Percentiles rank a stretch among this genome's conserved stretches.
phyloP scores from a whole-genome alignment of 177 flowering plant species.

The Vitis hybrid region DNA sequence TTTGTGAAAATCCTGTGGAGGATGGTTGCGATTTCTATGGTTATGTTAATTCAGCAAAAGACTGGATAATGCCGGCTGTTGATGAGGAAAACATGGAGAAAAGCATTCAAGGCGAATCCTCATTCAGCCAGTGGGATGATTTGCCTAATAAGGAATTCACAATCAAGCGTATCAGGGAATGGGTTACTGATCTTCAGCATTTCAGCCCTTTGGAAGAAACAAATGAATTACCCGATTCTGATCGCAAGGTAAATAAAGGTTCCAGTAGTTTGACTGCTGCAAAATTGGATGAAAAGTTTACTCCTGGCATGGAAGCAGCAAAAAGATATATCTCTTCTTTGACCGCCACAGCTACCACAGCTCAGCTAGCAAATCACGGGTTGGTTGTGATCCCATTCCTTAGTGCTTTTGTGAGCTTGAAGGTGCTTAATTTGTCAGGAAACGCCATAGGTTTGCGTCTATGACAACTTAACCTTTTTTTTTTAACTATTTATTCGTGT shows the following conservation, averaged over 20 bases:
- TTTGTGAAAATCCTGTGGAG: constrained; percentile 28
- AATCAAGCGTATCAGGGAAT: constrained; percentile 75
- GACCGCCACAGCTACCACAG: constrained; percentile 62
- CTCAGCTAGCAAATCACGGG: constrained; percentile 87
- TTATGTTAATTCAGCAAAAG: constrained; percentile 48
- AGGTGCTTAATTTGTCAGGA: constrained; percentile 84
- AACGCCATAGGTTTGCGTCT: constrained; percentile 76
- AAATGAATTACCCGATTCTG: constrained; percentile 29
- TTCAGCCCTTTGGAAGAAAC: constrained; percentile 49
- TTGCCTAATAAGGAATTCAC: constrained; percentile 55
- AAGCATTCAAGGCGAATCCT: constrained; percentile 34
- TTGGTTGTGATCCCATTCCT: constrained; percentile 82
- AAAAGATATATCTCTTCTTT: constrained; percentile 76
- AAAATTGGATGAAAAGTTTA: constrained; percentile 45
- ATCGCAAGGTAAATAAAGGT: constrained; percentile 28
- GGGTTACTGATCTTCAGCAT: constrained; percentile 76
- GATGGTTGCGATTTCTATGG: constrained; percentile 45
- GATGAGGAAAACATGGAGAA: constrained; percentile 33
- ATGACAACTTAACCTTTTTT: background rate
- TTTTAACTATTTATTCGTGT: background rate
- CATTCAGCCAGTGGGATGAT: constrained; percentile 34
- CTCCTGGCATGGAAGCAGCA: constrained; percentile 72
- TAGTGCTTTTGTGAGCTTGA: constrained; percentile 71
- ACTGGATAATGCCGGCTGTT: constrained; percentile 50
- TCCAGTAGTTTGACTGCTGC: constrained; percentile 23